Percentiles rank a stretch among this genome's conserved stretches.
Conservation (phyloP, 2,329 filamentous ascomycete species). For the Penicillium polonicum region DNA sequence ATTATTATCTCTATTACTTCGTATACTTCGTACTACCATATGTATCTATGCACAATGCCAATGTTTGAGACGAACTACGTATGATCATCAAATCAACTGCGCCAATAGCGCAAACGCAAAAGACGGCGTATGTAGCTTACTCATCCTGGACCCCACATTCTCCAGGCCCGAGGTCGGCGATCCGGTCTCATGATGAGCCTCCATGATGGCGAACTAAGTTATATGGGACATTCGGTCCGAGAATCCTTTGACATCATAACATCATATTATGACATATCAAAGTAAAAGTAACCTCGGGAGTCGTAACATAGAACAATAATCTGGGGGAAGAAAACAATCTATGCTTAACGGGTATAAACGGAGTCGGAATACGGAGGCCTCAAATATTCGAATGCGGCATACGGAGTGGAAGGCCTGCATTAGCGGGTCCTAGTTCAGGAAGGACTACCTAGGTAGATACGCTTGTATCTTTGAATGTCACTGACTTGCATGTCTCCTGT, state of each 20-base stretch:
- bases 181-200: conserved; percentile 1
- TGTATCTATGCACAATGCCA: neutral
- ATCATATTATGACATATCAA: neutral
- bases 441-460: neutral
- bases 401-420: neutral
- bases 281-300: neutral
- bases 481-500: conserved; percentile 1
- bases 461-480: neutral
- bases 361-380: neutral
- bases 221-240: neutral
- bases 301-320: neutral
- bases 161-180: neutral
- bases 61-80: neutral
- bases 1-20: neutral
- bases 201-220: neutral
- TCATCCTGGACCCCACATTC: conserved; percentile 3
- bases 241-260: conserved; percentile 1
- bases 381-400: neutral
- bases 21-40: neutral
- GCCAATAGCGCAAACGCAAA: neutral
- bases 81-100: neutral
- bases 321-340: neutral
- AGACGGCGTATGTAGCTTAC: neutral
- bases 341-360: neutral
- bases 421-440: neutral